A percentile compares a stretch with the other conserved stretches of the same genome.
These are phyloP conservation scores for Euphorbia pulcherrima DNA, from an alignment of 345 rosid genomes.

Conservation along the genomic window DNA sequence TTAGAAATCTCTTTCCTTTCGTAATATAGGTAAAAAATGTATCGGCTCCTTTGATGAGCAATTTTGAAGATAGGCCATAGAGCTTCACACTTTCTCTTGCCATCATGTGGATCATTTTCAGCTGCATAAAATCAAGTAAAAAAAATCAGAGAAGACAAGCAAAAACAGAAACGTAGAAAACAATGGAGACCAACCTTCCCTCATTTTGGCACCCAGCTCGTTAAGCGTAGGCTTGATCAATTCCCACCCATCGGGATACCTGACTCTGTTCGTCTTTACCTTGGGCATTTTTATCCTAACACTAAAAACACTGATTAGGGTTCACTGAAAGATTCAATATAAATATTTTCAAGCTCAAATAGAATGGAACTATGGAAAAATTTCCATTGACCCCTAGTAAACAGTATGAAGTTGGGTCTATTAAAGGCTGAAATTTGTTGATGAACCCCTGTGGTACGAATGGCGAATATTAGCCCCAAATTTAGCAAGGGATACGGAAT, in stretches of 20 bases:
- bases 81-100: conserved; percentile 73
- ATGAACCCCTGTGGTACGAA: too few species aligned
- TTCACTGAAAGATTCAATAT: not conserved
- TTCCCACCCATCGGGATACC: conserved; percentile 78
- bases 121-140: too few species aligned
- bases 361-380: not conserved
- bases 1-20: conserved; percentile 62
- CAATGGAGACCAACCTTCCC: conserved; percentile 47
- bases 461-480: too few species aligned
- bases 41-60: conserved; percentile 72
- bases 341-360: not conserved
- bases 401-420: too few species aligned
- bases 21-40: conserved; percentile 65
- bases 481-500: too few species aligned
- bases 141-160: not conserved
- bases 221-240: conserved; percentile 72
- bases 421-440: too few species aligned
- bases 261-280: conserved; percentile 61
- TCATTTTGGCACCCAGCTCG: conserved; percentile 64
- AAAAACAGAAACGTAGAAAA: not conserved
- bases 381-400: not conserved
- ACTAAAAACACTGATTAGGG: too few species aligned
- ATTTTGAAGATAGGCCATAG: conserved; percentile 79
- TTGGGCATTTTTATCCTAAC: conserved; percentile 50
- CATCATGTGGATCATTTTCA: conserved; percentile 74